These are phyloP conservation scores for Drosera spatulata DNA, from an alignment of 179 eudicot genomes.

Conservation along the genomic window DNA sequence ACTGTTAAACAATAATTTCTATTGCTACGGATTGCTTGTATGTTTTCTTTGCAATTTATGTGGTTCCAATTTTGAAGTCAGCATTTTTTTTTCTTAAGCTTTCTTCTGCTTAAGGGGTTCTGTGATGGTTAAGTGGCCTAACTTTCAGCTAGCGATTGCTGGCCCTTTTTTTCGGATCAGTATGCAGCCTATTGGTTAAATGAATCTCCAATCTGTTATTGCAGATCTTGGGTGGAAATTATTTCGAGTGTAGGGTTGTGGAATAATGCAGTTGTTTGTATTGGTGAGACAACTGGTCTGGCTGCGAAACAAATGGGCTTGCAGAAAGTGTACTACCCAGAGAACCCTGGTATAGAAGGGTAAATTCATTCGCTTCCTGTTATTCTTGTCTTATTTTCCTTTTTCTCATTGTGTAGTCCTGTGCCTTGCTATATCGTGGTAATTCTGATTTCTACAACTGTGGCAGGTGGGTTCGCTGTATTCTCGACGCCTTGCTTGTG, in stretches of 20 bases:
- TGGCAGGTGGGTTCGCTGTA: conserved; percentile 72
- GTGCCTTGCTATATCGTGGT: no score
- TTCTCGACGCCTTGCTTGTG: conserved; percentile 61
- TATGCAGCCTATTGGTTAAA: background rate
- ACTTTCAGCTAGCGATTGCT: no score
- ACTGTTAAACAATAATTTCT: no score
- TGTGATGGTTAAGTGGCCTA: no score
- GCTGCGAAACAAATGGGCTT: conserved; percentile 78
- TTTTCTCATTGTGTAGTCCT: background rate
- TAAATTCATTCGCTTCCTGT: conserved; percentile 13
- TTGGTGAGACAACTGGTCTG: conserved; percentile 89
- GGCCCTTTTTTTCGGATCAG: no score
- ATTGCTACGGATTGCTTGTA: no score
- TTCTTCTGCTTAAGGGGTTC: no score
- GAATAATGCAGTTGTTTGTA: conserved; percentile 70
- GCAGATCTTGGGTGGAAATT: conserved; percentile 75
- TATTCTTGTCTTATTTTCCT: background rate
- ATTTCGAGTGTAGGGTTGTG: conserved; percentile 38
- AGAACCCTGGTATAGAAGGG: conserved; percentile 88
- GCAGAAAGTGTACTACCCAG: conserved; percentile 61
- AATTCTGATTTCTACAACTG: background rate
- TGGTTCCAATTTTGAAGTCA: no score
- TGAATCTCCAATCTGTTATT: conserved; percentile 1
- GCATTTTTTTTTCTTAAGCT: no score
- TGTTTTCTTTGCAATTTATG: no score